Evolutionary conservation across 163 green algal genomes (phyloP).

Genomic region (Prototheca wickerhamii): DNA sequence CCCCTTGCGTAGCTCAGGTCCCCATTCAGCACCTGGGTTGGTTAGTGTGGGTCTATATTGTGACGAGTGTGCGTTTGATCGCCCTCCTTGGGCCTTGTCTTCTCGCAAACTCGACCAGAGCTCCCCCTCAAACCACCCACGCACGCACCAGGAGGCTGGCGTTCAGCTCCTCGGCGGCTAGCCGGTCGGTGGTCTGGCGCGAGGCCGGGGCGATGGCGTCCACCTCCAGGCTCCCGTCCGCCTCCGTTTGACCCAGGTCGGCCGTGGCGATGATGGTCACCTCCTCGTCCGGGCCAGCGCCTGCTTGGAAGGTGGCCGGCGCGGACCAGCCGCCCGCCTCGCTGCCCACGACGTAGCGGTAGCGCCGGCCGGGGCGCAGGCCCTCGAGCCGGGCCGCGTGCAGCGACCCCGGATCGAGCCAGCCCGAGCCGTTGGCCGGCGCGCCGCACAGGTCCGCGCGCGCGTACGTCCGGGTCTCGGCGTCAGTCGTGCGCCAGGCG

Average conservation of each 20-base stretch:
- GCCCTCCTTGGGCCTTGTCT: too few species aligned
- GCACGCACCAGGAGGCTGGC: background rate
- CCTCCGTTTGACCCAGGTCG: conserved; percentile 63
- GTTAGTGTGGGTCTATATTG: too few species aligned
- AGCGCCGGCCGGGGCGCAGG: conserved; percentile 5
- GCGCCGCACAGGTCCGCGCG: conserved; percentile 9
- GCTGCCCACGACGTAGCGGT: conserved; percentile 15
- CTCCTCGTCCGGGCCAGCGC: conserved; percentile 17
- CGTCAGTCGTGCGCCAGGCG: background rate
- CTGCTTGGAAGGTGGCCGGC: conserved; percentile 36
- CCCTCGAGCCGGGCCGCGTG: conserved; percentile 6
- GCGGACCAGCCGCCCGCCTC: conserved; percentile 33
- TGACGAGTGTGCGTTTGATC: too few species aligned
- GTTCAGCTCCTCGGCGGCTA: background rate
- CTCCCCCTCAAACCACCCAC: too few species aligned
- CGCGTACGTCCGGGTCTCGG: conserved; percentile 8
- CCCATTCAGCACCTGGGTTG: background rate
- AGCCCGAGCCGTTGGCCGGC: conserved; percentile 7
- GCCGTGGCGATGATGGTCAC: conserved; percentile 60
- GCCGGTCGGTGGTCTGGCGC: background rate
- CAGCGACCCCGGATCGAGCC: conserved; percentile 13
- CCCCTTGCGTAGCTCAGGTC: conserved; percentile 36
- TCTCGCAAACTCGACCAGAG: too few species aligned
- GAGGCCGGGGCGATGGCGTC: background rate
- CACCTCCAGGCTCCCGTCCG: conserved; percentile 44